These are phyloP conservation scores for Sordariomycetes sp. DNA, from an alignment of 2,329 filamentous ascomycete genomes.

Conservation along the genomic window DNA sequence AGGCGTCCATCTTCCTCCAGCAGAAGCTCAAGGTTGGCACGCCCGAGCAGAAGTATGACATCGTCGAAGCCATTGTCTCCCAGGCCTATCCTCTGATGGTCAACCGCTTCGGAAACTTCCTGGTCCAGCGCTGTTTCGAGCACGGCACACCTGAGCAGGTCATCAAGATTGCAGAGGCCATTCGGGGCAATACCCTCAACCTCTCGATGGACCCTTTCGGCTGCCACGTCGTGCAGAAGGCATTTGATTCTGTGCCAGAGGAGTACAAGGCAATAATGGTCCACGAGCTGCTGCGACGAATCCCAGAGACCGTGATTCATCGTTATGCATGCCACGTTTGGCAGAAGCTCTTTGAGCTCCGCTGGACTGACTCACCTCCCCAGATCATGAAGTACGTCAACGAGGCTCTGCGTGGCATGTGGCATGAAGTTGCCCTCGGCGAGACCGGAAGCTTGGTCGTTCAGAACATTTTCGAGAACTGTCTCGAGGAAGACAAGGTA, in stretches of 20 bases:
- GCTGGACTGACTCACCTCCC: slow-evolving; percentile 88
- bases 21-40: slow-evolving; percentile 98
- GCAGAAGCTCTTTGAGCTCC: slow-evolving; percentile 98
- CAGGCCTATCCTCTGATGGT: slow-evolving; percentile 96
- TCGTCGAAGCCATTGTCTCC: slow-evolving; percentile 89
- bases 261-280: slow-evolving; percentile 99
- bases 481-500: slow-evolving; percentile 96
- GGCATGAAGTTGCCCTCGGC: slow-evolving; percentile 94
- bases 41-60: slow-evolving; percentile 90
- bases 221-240: slow-evolving; percentile 97
- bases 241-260: slow-evolving; percentile 94
- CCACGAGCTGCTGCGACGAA: slow-evolving; percentile 88
- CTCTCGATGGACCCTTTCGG: slow-evolving; percentile 98
- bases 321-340: slow-evolving; percentile 98
- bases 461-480: slow-evolving; percentile 99
- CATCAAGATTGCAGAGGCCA: slow-evolving; percentile 85
- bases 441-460: slow-evolving; percentile 97
- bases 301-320: slow-evolving; percentile 96
- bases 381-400: slow-evolving; percentile 99
- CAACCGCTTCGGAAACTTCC: slow-evolving; percentile 96
- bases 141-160: slow-evolving; percentile 93
- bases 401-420: slow-evolving; percentile 89
- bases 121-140: slow-evolving; percentile 97
- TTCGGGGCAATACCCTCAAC: slow-evolving; percentile 85
- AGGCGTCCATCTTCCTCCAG: slow-evolving; percentile 96